phyloP scores from a whole-genome alignment of 2,329 filamentous ascomycete species.

The Fusarium avenaceum region DNA sequence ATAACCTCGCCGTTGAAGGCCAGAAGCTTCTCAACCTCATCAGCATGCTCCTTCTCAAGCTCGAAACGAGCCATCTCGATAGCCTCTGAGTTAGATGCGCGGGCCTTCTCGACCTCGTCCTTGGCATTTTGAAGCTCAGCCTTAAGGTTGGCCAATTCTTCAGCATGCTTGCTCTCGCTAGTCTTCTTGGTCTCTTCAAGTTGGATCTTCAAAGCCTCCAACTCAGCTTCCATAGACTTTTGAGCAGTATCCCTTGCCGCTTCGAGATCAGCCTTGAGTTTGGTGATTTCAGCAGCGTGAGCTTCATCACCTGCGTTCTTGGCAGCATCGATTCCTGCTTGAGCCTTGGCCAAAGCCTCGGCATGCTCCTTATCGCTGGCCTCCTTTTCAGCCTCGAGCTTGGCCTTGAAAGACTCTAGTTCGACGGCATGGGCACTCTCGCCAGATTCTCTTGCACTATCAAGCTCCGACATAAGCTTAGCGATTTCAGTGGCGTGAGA shows the following conservation, averaged over 20 bases:
- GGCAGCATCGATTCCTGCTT: constrained; percentile 50
- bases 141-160: constrained; percentile 54
- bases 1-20: constrained; percentile 59
- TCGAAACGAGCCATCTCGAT: constrained; percentile 62
- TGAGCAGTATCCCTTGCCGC: constrained; percentile 50
- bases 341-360: constrained; percentile 50
- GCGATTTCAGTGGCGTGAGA: constrained; percentile 50
- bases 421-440: constrained; percentile 52
- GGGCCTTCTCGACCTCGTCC: constrained; percentile 61
- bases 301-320: constrained; percentile 51
- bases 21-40: constrained; percentile 63
- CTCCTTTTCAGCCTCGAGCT: constrained; percentile 61
- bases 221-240: constrained; percentile 54
- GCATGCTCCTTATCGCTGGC: constrained; percentile 53
- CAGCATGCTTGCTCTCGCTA: constrained; percentile 51
- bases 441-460: constrained; percentile 50
- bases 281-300: constrained; percentile 51
- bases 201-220: constrained; percentile 57
- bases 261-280: constrained; percentile 52
- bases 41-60: constrained; percentile 61
- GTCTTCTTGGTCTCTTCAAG: constrained; percentile 61
- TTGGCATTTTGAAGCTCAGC: constrained; percentile 43
- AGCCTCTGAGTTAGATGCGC: constrained; percentile 59
- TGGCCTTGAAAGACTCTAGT: constrained; percentile 57
- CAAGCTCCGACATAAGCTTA: constrained; percentile 50